These are phyloP conservation scores for Mycosarcoma mackinlayi DNA, from an alignment of 1,284 basidiomycete genomes.

Conservation along the genomic window DNA sequence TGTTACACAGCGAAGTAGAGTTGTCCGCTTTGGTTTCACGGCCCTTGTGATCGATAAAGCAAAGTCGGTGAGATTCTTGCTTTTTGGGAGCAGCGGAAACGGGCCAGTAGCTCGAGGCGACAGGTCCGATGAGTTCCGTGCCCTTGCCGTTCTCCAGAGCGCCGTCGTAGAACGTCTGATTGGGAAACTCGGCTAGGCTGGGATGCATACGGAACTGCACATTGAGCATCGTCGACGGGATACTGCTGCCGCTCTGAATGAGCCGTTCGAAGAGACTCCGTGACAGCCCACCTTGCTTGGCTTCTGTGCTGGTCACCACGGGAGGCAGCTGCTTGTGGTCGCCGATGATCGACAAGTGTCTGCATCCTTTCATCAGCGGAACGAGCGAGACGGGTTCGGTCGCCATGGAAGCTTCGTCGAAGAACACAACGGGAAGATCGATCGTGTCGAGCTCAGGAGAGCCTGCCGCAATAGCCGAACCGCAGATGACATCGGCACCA, in stretches of 20 bases:
- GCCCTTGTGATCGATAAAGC: constrained; percentile 53
- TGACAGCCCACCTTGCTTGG: constrained; percentile 77
- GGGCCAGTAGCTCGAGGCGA: constrained; percentile 49
- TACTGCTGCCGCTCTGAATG: constrained; percentile 69
- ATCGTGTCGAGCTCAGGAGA: constrained; percentile 70
- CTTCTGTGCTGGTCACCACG: constrained; percentile 74
- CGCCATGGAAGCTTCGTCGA: constrained; percentile 95
- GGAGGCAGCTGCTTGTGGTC: constrained; percentile 98
- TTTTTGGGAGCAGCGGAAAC: not conserved
- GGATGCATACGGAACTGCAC: constrained; percentile 96
- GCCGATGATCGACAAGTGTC: constrained; percentile 87
- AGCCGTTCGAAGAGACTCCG: constrained; percentile 88
- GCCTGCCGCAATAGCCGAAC: constrained; percentile 63
- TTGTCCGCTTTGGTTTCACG: constrained; percentile 51
- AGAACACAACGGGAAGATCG: constrained; percentile 91
- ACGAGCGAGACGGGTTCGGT: constrained; percentile 77
- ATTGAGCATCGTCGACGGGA: constrained; percentile 77
- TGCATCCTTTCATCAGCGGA: constrained; percentile 73
- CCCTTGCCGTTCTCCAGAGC: constrained; percentile 77
- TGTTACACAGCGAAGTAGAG: constrained; percentile 55
- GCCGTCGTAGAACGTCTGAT: constrained; percentile 81
- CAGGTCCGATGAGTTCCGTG: constrained; percentile 43
- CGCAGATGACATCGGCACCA: constrained; percentile 68
- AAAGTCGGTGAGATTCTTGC: constrained; percentile 20
- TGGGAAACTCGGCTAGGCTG: constrained; percentile 84